phyloP scores from a whole-genome alignment of 129 eudicot species.

The Centaurea solstitialis region DNA sequence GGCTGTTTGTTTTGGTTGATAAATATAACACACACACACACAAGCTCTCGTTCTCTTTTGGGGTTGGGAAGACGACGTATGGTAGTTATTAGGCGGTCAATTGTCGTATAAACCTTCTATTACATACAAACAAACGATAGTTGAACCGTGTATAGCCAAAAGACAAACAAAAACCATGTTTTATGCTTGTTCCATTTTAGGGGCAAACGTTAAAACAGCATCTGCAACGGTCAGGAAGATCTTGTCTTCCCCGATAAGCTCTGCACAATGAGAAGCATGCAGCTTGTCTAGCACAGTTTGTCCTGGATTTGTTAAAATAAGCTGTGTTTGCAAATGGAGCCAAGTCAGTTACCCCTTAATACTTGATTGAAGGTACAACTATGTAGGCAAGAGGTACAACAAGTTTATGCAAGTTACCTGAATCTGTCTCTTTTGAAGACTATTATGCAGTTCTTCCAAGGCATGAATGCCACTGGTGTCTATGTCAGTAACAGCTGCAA shows the following conservation, averaged over 20 bases:
- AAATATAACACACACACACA: not conserved
- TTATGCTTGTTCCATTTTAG: slow-evolving; percentile 49
- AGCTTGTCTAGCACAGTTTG: slow-evolving; percentile 67
- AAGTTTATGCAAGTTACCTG: slow-evolving; percentile 35
- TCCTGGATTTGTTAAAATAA: slow-evolving; percentile 82
- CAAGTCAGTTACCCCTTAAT: not conserved
- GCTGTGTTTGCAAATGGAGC: slow-evolving; percentile 35
- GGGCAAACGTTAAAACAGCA: slow-evolving; percentile 64
- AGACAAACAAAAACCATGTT: not conserved
- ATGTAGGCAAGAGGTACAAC: not conserved
- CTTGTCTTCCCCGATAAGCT: slow-evolving; percentile 63
- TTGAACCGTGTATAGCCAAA: not conserved
- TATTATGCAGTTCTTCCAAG: slow-evolving; percentile 56
- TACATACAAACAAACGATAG: slow-evolving; percentile 1
- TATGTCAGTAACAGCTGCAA: slow-evolving; percentile 90
- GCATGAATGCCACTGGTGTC: slow-evolving; percentile 96
- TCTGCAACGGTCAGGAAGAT: slow-evolving; percentile 71
- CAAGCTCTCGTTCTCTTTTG: not conserved
- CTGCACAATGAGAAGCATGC: slow-evolving; percentile 54
- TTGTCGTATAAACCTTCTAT: not conserved
- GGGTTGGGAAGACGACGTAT: not conserved
- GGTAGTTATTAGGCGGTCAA: not conserved
- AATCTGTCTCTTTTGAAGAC: slow-evolving; percentile 54
- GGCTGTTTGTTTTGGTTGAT: not conserved
- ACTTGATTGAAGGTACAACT: not conserved